Evolutionary conservation across 164 flowering plant species (phyloP), one percentile per base, ranked within the genome.

Genomic region (grape (Vitis vinifera)): DNA sequence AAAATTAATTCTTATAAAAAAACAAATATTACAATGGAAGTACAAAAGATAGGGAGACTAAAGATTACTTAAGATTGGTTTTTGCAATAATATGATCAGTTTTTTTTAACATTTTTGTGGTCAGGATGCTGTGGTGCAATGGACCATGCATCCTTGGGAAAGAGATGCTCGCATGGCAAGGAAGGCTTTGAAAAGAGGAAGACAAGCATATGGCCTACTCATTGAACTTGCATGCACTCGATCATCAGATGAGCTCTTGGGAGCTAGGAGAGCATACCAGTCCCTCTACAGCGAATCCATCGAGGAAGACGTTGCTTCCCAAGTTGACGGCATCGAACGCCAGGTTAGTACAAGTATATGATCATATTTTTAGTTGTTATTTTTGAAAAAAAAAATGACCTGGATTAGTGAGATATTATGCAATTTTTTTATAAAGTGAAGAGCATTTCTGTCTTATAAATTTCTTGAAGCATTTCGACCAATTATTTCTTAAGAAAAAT

Each of bases 121-220:
- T 61, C 69, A 94, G 98, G 78, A 84, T 73, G 93, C 97, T 9
- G 77, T 89, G 65, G 88, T 91, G 76, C 79, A 81, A 2, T 87
- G 95, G 90, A 76, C 89, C 1, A 86, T 88, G 92, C 93, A 93
- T 70, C 93, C 95, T 1, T 89, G 90, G 89, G 97, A 93, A 71
- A 83, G 98, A 73, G 98, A 93, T 71, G 97, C 97, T 15, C 88
- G 92, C n/a, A 68, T 90, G 73, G 67, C 81, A 1, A 86, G 79
- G 60, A 86, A 86, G 68, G 88, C 94, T 3, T 59, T 91, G 73
- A 67, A 15, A 15, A 77, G 78, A 10, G 86, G 84, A 8, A 75
- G 80, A 1, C 65, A 77, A 1, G 62, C 79, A 0, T 80, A 82
- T 50, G 67, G 75, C 10, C 73, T 87, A 27, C 70, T 94, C 47